Base-by-base conservation (phyloP, 2,329 filamentous ascomycete species). In the Achaetomium macrosporum region DNA sequence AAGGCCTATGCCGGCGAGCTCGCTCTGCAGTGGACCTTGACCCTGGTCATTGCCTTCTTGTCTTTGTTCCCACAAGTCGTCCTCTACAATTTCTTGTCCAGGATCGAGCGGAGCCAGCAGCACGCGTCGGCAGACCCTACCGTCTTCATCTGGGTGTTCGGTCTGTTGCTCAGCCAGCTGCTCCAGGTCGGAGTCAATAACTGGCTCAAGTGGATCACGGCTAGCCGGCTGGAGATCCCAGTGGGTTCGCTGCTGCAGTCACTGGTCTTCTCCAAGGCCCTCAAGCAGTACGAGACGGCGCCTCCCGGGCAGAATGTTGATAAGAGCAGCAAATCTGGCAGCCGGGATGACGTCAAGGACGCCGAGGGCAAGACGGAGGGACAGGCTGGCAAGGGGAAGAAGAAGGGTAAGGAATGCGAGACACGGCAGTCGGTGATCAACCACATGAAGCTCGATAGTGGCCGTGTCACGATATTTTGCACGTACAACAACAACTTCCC, bases 381-480 rank as follows among this genome's bases (percentile, higher is more conserved):
- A 25, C 16, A 43, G 36, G 42, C 37, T 33, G 16, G 35, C 30
- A 51, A 58, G 40, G 25, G 25, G 7, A 37, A 37, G 35, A n/a
- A n/a, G n/a, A 55, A 54, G 50, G 29, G 41, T 53, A 60, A 56
- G 55, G 60, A 45, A 47, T 57, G 19, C 4, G 64, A 66, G 33
- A 60, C 64, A 11, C 63, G 66, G 11, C 67, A 69, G 50, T 67
- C 66, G 2, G 65, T 69, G 19, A 64, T 69, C 42, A 68, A 69
- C 53, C 67, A 68, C 57, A 68, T 69, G 63, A 69, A 69, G 49
- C 59, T 69, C 29, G 67, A 69, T 52, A 66, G 64, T 41, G 51
- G 44, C n/a, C 64, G 65, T 20, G 65, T 67, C 17, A 64, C 59
- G 10, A 66, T 65, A 16, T 67, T 67, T 31, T 65, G 63, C 53